Conservation (phyloP, 169 alveolate species). For the Plasmodium gonderi region DNA sequence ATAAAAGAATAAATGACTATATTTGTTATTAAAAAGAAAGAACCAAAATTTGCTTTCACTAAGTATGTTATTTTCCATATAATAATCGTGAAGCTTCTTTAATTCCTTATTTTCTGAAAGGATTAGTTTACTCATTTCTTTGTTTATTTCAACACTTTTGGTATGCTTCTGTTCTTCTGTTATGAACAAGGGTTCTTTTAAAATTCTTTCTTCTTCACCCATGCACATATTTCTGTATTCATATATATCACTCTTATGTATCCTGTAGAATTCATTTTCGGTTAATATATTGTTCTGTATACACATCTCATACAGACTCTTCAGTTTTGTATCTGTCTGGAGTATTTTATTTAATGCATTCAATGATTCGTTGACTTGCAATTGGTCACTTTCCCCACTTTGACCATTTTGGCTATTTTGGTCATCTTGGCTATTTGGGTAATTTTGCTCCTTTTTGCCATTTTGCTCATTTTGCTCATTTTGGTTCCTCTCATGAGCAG, state of each 20-base stretch:
- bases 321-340: conserved; percentile 17
- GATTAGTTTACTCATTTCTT: conserved; percentile 43
- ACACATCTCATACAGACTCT: conserved; percentile 44
- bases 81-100: conserved; percentile 61
- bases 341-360: conserved; percentile 7
- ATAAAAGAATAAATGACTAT: conserved; percentile 67
- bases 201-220: conserved; percentile 8
- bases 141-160: conserved; percentile 60
- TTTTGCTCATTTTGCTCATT: neutral
- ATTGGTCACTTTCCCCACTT: neutral
- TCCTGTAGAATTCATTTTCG: conserved; percentile 44
- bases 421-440: neutral
- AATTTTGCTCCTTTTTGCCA: neutral
- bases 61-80: conserved; percentile 49
- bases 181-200: conserved; percentile 53
- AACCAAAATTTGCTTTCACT: conserved; percentile 62
- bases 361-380: neutral
- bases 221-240: conserved; percentile 13
- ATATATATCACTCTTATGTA: conserved; percentile 41
- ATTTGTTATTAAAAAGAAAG: conserved; percentile 62
- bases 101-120: conserved; percentile 46
- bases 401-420: neutral
- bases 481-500: neutral
- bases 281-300: conserved; percentile 52
- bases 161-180: conserved; percentile 51